Base-by-base conservation (phyloP, 345 rosid genomes). In the Xanthoceras sorbifolium region DNA sequence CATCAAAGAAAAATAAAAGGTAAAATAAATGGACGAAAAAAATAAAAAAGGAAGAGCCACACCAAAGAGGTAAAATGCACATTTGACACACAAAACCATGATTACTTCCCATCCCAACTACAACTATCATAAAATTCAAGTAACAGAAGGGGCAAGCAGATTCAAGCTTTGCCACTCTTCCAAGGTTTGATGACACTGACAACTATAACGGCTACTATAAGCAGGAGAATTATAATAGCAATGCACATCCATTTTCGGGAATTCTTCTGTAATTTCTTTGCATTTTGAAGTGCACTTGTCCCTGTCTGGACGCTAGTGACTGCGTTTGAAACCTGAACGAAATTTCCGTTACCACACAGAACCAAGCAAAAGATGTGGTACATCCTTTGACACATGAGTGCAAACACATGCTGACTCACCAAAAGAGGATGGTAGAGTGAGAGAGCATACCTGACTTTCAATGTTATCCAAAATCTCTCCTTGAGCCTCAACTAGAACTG, bases 401-500 rank as follows among this genome's bases (percentile, higher is more conserved):
- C 73, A 17, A 7, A 22, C n/a, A 65, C 12, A 57, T 4, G 7
- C 67, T 17, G 25, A 59, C 32, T 22, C 1, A 9, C 38, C 34
- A 71, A 28, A 7, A 76, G 15, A 7, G 28, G 69, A 52, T 63
- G 32, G 3, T 26, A 67, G 71, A 36, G 40, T 10, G 77, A 57
- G 77, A 57, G 32, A 81, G 68, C 90, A 67, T 72, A 90, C 94
- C 94, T 90, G 93, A 57, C 82, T 89, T 75, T 91, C 95, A 42
- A 91, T 91, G 85, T 89, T 85, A 63, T 91, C 91, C 57, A 91
- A 76, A 40, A 85, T 82, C 76, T 91, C 95, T 60, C 95, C 95
- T 82, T 89, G 95, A 14, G 93, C 93, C 64, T 88, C 90, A 7
- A 89, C 93, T 25, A 91, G 86, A 72, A 91, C 93, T 50, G 93